Evolutionary conservation across 306 rosid species (phyloP).

Genomic region (Arachis hypogaea): DNA sequence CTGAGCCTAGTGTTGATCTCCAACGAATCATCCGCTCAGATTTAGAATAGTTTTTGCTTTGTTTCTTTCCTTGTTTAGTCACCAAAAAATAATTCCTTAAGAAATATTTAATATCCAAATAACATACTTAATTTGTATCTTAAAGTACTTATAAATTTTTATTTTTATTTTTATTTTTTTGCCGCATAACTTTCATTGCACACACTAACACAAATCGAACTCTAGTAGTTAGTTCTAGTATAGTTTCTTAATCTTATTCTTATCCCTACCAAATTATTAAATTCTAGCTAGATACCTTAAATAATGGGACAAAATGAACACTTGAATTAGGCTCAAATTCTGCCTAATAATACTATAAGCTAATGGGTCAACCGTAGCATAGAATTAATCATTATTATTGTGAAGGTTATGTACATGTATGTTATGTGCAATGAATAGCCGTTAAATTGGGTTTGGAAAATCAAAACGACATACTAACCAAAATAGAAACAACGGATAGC

Average conservation of each 20-base stretch:
- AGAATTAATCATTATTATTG: neutral
- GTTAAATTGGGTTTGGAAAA: conserved; percentile 49
- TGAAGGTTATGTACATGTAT: conserved; percentile 41
- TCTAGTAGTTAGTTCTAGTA: neutral
- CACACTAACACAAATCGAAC: too few species aligned
- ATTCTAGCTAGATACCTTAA: conserved; percentile 14
- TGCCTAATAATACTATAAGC: conserved; percentile 18
- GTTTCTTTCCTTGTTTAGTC: too few species aligned
- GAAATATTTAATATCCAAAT: too few species aligned
- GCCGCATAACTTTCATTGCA: too few species aligned
- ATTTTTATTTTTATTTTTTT: too few species aligned
- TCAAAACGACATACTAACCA: conserved; percentile 66
- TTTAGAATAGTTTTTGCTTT: too few species aligned
- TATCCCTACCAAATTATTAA: too few species aligned
- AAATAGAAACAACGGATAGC: conserved; percentile 33
- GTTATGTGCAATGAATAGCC: conserved; percentile 23
- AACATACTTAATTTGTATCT: too few species aligned
- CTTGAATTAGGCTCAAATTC: conserved; percentile 13
- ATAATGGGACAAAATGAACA: conserved; percentile 19
- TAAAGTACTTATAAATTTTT: too few species aligned
- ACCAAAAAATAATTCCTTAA: too few species aligned
- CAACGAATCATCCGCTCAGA: too few species aligned
- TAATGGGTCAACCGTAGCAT: neutral
- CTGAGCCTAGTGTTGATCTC: too few species aligned
- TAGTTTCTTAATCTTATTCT: neutral